Evolutionary conservation across 805 yeast species (phyloP).

Genomic region (Candida pini): DNA sequence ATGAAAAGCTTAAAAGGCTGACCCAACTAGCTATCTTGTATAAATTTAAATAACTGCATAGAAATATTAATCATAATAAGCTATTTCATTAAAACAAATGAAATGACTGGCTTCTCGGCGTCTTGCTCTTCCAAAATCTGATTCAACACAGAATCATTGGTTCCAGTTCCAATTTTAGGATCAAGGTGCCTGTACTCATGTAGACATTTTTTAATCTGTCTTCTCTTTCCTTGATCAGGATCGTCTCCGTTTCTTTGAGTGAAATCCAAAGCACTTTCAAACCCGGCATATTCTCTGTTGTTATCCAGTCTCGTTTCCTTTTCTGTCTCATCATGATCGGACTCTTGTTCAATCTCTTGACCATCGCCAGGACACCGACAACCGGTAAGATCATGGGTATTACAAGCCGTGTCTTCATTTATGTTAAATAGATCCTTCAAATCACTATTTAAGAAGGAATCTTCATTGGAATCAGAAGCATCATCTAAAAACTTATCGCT

Average conservation of each 20-base stretch:
- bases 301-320: conserved; percentile 6
- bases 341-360: conserved; percentile 18
- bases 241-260: conserved; percentile 19
- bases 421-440: conserved; percentile 71
- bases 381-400: conserved; percentile 72
- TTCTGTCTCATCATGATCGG: conserved; percentile 14
- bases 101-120: conserved; percentile 24
- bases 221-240: conserved; percentile 29
- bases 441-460: conserved; percentile 64
- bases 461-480: conserved; percentile 41
- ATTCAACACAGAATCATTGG: conserved; percentile 21
- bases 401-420: conserved; percentile 42
- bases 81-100: conserved; percentile 36
- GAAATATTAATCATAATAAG: conserved; percentile 2
- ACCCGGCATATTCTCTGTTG: conserved; percentile 27
- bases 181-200: conserved; percentile 59
- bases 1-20: conserved; percentile 30
- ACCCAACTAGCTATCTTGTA: not conserved
- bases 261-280: conserved; percentile 54
- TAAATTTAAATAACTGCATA: conserved; percentile 1
- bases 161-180: conserved; percentile 28
- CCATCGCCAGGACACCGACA: conserved; percentile 61
- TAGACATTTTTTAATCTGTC: conserved; percentile 52
- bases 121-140: conserved; percentile 21
- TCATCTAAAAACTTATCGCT: conserved; percentile 63